Conservation (phyloP, 305 asterid species). For the Rubia balearica region DNA sequence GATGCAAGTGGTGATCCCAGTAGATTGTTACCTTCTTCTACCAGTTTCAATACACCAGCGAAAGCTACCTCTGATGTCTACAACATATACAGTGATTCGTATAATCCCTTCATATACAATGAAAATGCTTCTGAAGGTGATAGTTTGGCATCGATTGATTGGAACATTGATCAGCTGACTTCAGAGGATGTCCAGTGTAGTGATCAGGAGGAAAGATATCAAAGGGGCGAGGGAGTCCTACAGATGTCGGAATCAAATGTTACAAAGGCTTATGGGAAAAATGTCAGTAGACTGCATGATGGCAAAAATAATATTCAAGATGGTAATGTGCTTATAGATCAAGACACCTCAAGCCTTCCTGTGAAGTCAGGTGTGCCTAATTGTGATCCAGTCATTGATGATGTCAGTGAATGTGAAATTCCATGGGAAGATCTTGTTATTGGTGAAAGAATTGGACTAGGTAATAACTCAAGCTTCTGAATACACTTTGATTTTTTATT, state of each 20-base stretch:
- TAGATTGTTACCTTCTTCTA: slow-evolving; percentile 41
- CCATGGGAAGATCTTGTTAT: slow-evolving; percentile 97
- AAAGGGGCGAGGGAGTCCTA: slow-evolving; percentile 24
- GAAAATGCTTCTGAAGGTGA: slow-evolving; percentile 23
- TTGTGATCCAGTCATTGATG: slow-evolving; percentile 75
- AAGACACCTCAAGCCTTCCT: slow-evolving; percentile 41
- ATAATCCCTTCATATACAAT: slow-evolving; percentile 26
- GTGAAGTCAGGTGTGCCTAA: slow-evolving; percentile 25
- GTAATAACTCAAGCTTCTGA: slow-evolving; percentile 32
- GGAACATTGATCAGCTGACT: slow-evolving; percentile 31
- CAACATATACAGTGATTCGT: slow-evolving; percentile 32
- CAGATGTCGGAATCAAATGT: slow-evolving; percentile 29
- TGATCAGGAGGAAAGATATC: slow-evolving; percentile 33
- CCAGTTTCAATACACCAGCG: slow-evolving; percentile 34
- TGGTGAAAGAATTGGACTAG: slow-evolving; percentile 98
- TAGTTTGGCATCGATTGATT: slow-evolving; percentile 35
- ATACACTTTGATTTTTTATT: not conserved
- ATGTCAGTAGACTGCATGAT: slow-evolving; percentile 25
- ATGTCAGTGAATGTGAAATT: slow-evolving; percentile 94
- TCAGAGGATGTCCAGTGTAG: slow-evolving; percentile 27
- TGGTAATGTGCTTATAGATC: slow-evolving; percentile 31
- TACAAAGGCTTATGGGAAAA: slow-evolving; percentile 23
- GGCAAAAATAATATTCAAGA: slow-evolving; percentile 32
- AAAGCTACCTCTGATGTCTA: slow-evolving; percentile 32
- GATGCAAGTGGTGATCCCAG: slow-evolving; percentile 37